phyloP scores from a whole-genome alignment of 1,284 basidiomycete genomes.

The Papiliotrema nemorosa region DNA sequence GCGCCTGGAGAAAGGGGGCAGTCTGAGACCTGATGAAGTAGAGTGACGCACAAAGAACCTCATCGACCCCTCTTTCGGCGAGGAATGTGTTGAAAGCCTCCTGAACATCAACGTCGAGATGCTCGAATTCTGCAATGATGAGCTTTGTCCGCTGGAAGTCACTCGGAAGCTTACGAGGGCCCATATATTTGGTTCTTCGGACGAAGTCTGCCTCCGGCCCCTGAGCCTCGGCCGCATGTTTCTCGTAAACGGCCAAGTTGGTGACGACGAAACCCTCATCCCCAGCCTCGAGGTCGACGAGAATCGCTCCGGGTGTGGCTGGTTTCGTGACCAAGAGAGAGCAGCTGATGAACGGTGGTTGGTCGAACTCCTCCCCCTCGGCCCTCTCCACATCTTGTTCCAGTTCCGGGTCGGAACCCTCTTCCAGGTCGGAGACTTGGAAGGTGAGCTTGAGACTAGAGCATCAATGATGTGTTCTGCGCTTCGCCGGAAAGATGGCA shows the following conservation, averaged over 20 bases:
- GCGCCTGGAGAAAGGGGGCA: too few species aligned
- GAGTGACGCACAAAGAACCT: slow-evolving; percentile 57
- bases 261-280: slow-evolving; percentile 83
- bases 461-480: slow-evolving; percentile 1
- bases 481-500: not conserved
- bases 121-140: slow-evolving; percentile 63
- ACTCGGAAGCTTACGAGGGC: slow-evolving; percentile 60
- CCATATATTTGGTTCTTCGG: slow-evolving; percentile 84
- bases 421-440: slow-evolving; percentile 49
- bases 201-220: slow-evolving; percentile 91
- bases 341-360: slow-evolving; percentile 54
- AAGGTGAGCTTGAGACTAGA: slow-evolving; percentile 47
- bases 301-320: slow-evolving; percentile 60
- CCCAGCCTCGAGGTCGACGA: slow-evolving; percentile 74
- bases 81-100: slow-evolving; percentile 79
- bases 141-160: not conserved
- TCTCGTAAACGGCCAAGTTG: slow-evolving; percentile 78
- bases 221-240: slow-evolving; percentile 71
- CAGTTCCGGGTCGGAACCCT: slow-evolving; percentile 16
- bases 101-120: slow-evolving; percentile 81
- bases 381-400: slow-evolving; percentile 44
- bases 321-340: slow-evolving; percentile 72
- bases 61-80: slow-evolving; percentile 81
- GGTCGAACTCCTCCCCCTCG: slow-evolving; percentile 39
- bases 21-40: too few species aligned